Base-by-base conservation (phyloP, 352 stramenopile genomes). In the Pythium oligandrum region DNA sequence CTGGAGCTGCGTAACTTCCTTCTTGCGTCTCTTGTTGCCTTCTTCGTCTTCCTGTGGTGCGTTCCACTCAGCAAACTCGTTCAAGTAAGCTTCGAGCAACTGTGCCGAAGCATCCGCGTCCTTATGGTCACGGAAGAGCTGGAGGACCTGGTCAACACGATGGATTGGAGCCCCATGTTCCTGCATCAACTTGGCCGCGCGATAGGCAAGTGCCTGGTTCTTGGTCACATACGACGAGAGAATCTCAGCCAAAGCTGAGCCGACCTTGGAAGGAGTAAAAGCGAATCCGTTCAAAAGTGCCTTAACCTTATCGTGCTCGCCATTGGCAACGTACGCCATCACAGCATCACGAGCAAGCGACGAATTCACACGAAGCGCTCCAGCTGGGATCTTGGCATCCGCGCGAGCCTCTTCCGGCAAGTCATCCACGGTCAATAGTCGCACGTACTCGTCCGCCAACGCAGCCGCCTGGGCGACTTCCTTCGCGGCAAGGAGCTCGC, bases 261-360 rank as follows among this genome's bases (percentile, higher is more conserved):
- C 61, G 42, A 83, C 74, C 11, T 76, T 75, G n/a, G 63, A 62
- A 34, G 62, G 61, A 30, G 74, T 42, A 38, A 70, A 47, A 17
- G 61, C 69, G 48, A 87, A 87, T 9, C 71, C 72, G 45, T 82
- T 75, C 17, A 90, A 32, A 11, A 90, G 39, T 37, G 57, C 65
- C 32, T 66, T 66, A 3, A 90, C 57, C 62, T 88, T 88, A 46
- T 77, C 71, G 51, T 74, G 48, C 39, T 87, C 60, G n/a, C 61
- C 63, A 10, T 67, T 71, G 44, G 48, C 42, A 30, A 88, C 75
- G 62, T 76, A 88, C 12, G 73, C 63, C 47, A 58, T 57, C 17
- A 84, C 62, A 38, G 64, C 71, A 40, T 85, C 69, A 40, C 59
- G 71, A 5, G 78, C 56, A 11, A 84, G 56, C 40, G 63, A 75